Conservation (phyloP, 2,329 filamentous ascomycete species). For the Fusarium paranaense region DNA sequence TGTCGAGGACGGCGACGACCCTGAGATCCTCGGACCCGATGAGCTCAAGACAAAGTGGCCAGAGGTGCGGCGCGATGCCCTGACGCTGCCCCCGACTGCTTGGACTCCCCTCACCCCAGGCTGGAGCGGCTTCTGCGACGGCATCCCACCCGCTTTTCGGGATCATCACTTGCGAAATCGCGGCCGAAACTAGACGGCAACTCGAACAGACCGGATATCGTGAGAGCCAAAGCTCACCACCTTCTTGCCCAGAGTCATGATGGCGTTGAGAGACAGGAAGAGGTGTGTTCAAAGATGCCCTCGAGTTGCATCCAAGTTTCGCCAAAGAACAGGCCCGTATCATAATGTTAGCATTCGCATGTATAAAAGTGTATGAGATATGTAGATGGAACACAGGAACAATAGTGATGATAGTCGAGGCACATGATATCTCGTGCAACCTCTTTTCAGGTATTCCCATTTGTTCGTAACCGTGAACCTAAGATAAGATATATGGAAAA, state of each 20-base stretch:
- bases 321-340: not conserved
- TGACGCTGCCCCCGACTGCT: not conserved
- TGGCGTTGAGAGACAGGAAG: no score
- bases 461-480: conserved; percentile 40
- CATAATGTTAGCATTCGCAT: not conserved
- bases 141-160: no score
- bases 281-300: not conserved
- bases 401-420: not conserved
- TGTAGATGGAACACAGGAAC: not conserved
- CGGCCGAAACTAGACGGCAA: no score
- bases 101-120: no score
- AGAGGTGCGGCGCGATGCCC: not conserved
- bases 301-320: not conserved
- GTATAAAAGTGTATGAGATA: not conserved
- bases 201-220: no score
- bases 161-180: no score
- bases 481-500: conserved; percentile 31
- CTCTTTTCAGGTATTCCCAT: conserved; percentile 37
- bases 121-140: no score
- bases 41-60: not conserved
- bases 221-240: no score
- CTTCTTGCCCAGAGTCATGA: no score
- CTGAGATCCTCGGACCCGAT: not conserved
- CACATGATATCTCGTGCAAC: conserved; percentile 15
- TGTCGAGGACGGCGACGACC: conserved; percentile 12